Evolutionary conservation across 257 asterid species (phyloP).

Genomic region (Haberlea rhodopensis): DNA sequence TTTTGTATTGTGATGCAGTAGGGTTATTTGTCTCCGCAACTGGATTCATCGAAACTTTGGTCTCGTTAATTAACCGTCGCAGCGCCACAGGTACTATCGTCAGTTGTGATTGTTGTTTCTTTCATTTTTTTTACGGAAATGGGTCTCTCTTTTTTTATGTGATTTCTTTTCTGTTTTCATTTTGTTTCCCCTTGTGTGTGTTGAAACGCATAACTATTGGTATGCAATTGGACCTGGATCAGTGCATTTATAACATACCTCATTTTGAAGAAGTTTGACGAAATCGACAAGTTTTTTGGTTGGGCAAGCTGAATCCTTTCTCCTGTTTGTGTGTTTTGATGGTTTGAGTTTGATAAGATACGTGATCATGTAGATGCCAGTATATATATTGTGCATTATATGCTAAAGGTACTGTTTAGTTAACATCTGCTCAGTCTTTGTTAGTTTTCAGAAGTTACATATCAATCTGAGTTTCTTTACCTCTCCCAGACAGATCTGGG

Average conservation of each 20-base stretch:
- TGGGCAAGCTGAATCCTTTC: background rate
- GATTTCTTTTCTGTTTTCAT: background rate
- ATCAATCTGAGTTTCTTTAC: background rate
- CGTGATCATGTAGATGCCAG: constrained; percentile 4
- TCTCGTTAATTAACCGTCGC: constrained; percentile 16
- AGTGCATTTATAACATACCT: background rate
- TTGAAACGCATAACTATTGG: background rate
- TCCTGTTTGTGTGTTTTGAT: background rate
- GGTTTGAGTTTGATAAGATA: background rate
- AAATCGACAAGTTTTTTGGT: too few species aligned
- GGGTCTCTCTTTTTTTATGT: constrained; percentile 2
- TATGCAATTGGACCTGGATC: background rate
- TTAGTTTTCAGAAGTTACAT: background rate
- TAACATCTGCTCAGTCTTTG: background rate
- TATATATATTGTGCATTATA: background rate
- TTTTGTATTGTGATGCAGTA: constrained; percentile 46
- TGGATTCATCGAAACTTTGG: constrained; percentile 36
- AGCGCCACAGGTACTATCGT: constrained; percentile 13
- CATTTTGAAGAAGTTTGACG: too few species aligned
- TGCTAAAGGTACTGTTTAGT: background rate
- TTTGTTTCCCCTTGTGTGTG: too few species aligned
- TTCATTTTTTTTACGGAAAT: background rate
- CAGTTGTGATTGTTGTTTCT: constrained; percentile 29
- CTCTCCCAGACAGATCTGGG: background rate
- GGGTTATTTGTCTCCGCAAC: constrained; percentile 38